Conservation (phyloP, 202 grass and related monocot genomes). For the Elaeis oleifera region DNA sequence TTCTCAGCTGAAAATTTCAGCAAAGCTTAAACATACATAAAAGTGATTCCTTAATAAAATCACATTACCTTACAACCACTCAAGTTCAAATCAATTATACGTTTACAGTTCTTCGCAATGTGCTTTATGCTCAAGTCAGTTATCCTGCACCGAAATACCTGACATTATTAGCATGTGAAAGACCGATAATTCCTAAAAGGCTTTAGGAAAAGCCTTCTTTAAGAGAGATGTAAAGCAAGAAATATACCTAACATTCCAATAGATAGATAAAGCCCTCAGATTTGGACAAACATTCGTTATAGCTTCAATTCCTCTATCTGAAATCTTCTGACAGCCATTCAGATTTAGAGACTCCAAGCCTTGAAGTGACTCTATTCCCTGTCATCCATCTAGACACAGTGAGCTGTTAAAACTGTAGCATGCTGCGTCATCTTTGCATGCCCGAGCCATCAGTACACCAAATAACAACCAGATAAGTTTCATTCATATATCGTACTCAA, state of each 20-base stretch:
- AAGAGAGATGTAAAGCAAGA: constrained; percentile 17
- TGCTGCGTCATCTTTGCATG: no score
- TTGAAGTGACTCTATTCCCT: constrained; percentile 46
- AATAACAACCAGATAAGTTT: background rate
- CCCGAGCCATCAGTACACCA: background rate
- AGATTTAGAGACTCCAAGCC: constrained; percentile 64
- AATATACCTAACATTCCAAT: constrained; percentile 82
- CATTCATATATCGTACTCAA: background rate
- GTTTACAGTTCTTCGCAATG: constrained; percentile 50
- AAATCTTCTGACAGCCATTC: constrained; percentile 83
- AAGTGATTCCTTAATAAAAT: background rate
- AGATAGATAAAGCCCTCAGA: constrained; percentile 41
- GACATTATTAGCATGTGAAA: no score
- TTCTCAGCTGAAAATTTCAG: no score
- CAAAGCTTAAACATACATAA: no score
- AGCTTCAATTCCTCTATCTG: constrained; percentile 80
- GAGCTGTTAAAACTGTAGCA: no score
- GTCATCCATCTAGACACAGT: constrained; percentile 12
- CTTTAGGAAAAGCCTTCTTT: background rate
- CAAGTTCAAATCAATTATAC: constrained; percentile 67
- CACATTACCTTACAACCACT: constrained; percentile 86
- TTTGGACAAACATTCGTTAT: constrained; percentile 55
- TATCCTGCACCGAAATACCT: constrained; percentile 32
- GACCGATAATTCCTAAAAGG: background rate
- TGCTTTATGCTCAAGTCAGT: constrained; percentile 54